Conservation (phyloP, 495 filamentous ascomycete species). For the Hypoxylon perforatum region DNA sequence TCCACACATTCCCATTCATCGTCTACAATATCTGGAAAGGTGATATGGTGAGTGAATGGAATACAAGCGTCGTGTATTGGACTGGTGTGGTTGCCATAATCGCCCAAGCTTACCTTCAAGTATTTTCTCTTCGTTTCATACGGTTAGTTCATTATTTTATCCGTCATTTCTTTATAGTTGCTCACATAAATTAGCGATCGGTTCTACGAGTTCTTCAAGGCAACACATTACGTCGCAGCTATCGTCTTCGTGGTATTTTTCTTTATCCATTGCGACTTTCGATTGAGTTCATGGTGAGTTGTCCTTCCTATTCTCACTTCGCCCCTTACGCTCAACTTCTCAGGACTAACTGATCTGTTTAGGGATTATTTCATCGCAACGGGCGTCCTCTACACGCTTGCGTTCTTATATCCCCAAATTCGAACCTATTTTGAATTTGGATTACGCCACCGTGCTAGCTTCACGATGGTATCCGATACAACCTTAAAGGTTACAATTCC, state of each 20-base stretch:
- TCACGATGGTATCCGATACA: constrained; percentile 55
- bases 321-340: background rate
- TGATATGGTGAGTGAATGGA: constrained; percentile 62
- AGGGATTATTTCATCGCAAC: constrained; percentile 72
- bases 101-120: constrained; percentile 64
- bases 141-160: constrained; percentile 49
- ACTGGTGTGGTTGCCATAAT: constrained; percentile 67
- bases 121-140: constrained; percentile 61
- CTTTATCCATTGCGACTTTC: constrained; percentile 69
- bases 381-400: constrained; percentile 59
- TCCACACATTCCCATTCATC: constrained; percentile 71
- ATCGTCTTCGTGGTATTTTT: constrained; percentile 66
- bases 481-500: constrained; percentile 59
- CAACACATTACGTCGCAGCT: constrained; percentile 62
- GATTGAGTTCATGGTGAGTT: constrained; percentile 64
- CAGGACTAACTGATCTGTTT: constrained; percentile 4
- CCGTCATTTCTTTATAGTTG: background rate
- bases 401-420: constrained; percentile 54
- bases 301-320: constrained; percentile 16
- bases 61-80: constrained; percentile 60
- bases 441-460: constrained; percentile 53
- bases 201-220: constrained; percentile 71
- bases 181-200: constrained; percentile 52
- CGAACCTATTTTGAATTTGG: constrained; percentile 61
- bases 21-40: constrained; percentile 60